Percentiles rank a stretch among this genome's conserved stretches.
These are phyloP conservation scores for Alternaria sp. DNA, from an alignment of 2,329 filamentous ascomycete species.

Conservation along the genomic window DNA sequence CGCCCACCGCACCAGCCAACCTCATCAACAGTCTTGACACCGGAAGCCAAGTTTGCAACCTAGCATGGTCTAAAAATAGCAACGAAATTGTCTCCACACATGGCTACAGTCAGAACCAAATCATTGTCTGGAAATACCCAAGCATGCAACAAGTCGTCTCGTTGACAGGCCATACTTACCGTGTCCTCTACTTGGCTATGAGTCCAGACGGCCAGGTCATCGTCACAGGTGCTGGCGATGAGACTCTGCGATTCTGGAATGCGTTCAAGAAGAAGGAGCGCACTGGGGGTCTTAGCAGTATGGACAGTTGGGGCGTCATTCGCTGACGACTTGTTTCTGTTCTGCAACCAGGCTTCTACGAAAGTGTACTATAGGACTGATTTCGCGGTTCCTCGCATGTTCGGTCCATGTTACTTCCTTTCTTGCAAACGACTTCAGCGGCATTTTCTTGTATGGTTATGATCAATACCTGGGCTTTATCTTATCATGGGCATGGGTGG, in stretches of 20 bases:
- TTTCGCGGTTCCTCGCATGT: not conserved
- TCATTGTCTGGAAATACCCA: constrained; percentile 99
- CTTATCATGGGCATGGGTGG: constrained; percentile 2
- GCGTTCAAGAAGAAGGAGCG: constrained; percentile 86
- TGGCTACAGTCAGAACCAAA: constrained; percentile 97
- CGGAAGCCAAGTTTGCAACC: constrained; percentile 97
- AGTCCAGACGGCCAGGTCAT: constrained; percentile 93
- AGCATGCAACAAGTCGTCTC: constrained; percentile 97
- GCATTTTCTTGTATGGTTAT: constrained; percentile 13
- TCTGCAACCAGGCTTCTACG: constrained; percentile 5
- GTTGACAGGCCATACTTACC: constrained; percentile 94
- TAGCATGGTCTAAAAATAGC: constrained; percentile 96
- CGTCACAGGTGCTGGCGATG: constrained; percentile 94
- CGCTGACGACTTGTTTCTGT: constrained; percentile 56
- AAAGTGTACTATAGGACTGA: constrained; percentile 13
- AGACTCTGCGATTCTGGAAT: constrained; percentile 96
- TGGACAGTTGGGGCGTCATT: constrained; percentile 86
- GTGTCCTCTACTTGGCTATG: constrained; percentile 96
- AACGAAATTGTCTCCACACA: constrained; percentile 98
- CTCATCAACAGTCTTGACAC: constrained; percentile 86
- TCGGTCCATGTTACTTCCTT: constrained; percentile 1
- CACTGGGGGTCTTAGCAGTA: constrained; percentile 62
- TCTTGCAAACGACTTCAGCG: constrained; percentile 6
- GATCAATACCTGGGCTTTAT: not conserved
- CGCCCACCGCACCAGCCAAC: constrained; percentile 52